These are phyloP conservation scores for Lipomyces anomalus DNA, from an alignment of 805 yeast genomes.

Conservation along the genomic window DNA sequence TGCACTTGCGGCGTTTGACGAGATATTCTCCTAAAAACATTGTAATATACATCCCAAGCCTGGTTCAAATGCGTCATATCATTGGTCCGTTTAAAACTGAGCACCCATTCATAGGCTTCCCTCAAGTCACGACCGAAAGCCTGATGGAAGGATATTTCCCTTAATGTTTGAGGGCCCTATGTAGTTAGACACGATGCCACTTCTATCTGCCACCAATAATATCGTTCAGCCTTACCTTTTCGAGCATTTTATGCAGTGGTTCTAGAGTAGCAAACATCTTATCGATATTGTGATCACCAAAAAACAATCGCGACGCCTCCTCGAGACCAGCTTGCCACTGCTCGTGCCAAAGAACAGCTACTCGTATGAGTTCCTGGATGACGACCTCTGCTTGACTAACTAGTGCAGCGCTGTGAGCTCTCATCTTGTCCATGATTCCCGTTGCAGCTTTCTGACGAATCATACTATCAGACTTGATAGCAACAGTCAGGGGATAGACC, in stretches of 20 bases:
- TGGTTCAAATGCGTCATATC: conserved; percentile 87
- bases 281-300: conserved; percentile 90
- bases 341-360: conserved; percentile 96
- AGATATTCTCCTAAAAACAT: conserved; percentile 84
- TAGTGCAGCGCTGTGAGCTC: conserved; percentile 73
- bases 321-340: conserved; percentile 97
- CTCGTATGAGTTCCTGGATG: conserved; percentile 87
- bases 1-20: conserved; percentile 84
- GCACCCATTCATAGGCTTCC: conserved; percentile 91
- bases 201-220: background rate
- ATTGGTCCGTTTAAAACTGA: conserved; percentile 74
- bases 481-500: conserved; percentile 91
- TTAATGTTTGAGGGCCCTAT: conserved; percentile 74
- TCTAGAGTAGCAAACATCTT: conserved; percentile 89
- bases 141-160: conserved; percentile 88
- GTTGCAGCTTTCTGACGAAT: conserved; percentile 87
- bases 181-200: background rate
- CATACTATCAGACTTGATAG: conserved; percentile 86
- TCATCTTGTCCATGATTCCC: conserved; percentile 86
- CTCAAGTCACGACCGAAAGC: conserved; percentile 89
- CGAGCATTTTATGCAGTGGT: conserved; percentile 79
- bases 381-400: conserved; percentile 92
- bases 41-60: conserved; percentile 96
- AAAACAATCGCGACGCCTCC: conserved; percentile 89
- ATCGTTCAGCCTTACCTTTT: conserved; percentile 40